Base-by-base conservation (phyloP, 2,329 filamentous ascomycete genomes). In the Didymella arachidicola region DNA sequence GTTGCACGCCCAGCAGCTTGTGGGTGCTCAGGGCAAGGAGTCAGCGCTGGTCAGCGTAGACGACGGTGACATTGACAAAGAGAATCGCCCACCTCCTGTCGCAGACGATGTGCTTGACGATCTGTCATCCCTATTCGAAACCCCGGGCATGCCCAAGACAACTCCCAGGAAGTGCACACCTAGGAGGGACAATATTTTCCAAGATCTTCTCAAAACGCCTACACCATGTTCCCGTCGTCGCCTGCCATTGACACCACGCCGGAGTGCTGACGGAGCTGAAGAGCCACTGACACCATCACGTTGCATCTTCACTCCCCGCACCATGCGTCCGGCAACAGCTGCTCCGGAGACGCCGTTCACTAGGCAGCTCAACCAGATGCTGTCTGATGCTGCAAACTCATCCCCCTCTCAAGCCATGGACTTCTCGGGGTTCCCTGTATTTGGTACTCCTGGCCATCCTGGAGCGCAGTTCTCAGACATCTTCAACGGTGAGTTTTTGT, bases 61-160 rank as follows among this genome's bases (percentile, higher is more conserved):
- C 10, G 52, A 60, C 14, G 47, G 25, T 19, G 57, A 53, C 18
- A 58, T 76, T 47, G 84, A 87, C 59, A 87, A 88, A 66, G 86
- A 88, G 71, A 88, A 88, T 62, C 76, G 76, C 47, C 80, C 79
- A 12, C 80, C 82, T 6, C 69, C 73, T 10, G 38, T 43, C 25
- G 19, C 22, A 27, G 59, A 73, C 19, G 72, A 79, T 6, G 69
- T 70, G 11, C 74, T 78, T 36, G 84, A 88, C 60, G 83, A 84
- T 34, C 74, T 90, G 6, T 84, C 86, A 39, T 81, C 84, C 48
- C 82, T 95, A 4, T 93, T 95, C 67, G 87, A 89, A 3, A 66
- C 81, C 77, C 87, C 81, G 4, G 85, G 82, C 60, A 82, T 82
- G 59, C 27, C 56, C 18, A 84, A 83, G 83, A 82, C 71, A 78